A percentile compares a stretch with the other conserved stretches of the same genome.
Evolutionary conservation across 1,284 basidiomycete species (phyloP).

Genomic region (Malassezia furfur): DNA sequence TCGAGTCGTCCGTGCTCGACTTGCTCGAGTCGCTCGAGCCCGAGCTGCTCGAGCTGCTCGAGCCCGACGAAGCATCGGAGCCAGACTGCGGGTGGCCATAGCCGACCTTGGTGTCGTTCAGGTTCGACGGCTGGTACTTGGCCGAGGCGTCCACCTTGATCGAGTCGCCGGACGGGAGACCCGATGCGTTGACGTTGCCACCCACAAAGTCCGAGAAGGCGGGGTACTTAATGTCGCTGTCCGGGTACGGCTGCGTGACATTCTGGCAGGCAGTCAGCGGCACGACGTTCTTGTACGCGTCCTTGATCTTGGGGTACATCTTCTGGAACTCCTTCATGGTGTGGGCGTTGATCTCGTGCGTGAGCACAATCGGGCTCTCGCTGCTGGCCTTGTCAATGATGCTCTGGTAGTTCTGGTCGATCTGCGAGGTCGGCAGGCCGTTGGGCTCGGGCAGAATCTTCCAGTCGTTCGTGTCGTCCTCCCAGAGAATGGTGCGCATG

Average conservation of each 20-base stretch:
- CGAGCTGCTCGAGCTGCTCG: background rate
- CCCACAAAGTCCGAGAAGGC: slow-evolving; percentile 30
- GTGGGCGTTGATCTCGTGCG: slow-evolving; percentile 42
- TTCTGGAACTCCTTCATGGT: slow-evolving; percentile 40
- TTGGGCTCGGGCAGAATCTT: slow-evolving; percentile 41
- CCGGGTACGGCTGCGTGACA: slow-evolving; percentile 50
- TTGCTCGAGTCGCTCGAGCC: slow-evolving; percentile 33
- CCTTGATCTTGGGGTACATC: slow-evolving; percentile 34
- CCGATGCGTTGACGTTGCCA: slow-evolving; percentile 30
- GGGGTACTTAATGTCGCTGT: slow-evolving; percentile 47
- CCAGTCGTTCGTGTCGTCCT: slow-evolving; percentile 50
- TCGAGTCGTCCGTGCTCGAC: background rate
- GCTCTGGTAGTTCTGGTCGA: slow-evolving; percentile 51
- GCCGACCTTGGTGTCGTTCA: background rate
- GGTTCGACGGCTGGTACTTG: background rate
- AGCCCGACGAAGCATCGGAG: background rate
- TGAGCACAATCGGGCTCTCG: slow-evolving; percentile 48
- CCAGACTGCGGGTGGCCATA: slow-evolving; percentile 1
- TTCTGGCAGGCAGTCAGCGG: slow-evolving; percentile 45
- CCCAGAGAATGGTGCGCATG: slow-evolving; percentile 52
- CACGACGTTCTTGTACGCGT: slow-evolving; percentile 40
- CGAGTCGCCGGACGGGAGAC: slow-evolving; percentile 20
- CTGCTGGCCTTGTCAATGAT: slow-evolving; percentile 48
- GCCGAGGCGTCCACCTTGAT: slow-evolving; percentile 18
- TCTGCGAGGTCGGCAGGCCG: slow-evolving; percentile 40